Conservation (phyloP, 192 early-diverging fungal species). For the Entophlyctis helioformis region DNA sequence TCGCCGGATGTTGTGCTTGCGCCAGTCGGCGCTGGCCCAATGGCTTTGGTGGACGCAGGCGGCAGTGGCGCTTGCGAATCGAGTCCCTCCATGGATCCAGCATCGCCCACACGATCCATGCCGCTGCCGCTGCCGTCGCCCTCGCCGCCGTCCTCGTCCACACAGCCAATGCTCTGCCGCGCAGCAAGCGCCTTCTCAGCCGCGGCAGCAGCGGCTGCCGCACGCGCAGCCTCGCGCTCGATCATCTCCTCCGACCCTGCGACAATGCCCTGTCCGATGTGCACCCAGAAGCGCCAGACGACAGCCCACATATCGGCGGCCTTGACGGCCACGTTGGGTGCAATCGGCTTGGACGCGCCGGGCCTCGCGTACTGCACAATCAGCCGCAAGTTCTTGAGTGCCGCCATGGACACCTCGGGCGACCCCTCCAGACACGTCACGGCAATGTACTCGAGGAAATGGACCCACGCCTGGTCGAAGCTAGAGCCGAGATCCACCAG, state of each 20-base stretch:
- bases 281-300: constrained; percentile 58
- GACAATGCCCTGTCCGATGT: constrained; percentile 57
- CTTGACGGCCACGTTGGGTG: constrained; percentile 4
- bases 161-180: too few species aligned
- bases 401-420: constrained; percentile 66
- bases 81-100: too few species aligned
- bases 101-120: too few species aligned
- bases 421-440: constrained; percentile 51
- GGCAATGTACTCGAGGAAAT: constrained; percentile 64
- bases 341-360: neutral
- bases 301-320: constrained; percentile 39
- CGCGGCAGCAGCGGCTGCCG: neutral
- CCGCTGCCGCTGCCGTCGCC: too few species aligned
- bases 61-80: too few species aligned
- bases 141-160: neutral
- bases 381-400: constrained; percentile 54
- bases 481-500: constrained; percentile 43
- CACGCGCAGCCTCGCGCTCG: too few species aligned
- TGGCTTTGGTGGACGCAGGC: too few species aligned
- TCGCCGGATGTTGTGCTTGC: constrained; percentile 3
- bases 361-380: constrained; percentile 41
- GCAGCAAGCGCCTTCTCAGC: too few species aligned
- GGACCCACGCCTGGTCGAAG: constrained; percentile 56
- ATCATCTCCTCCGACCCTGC: constrained; percentile 17
- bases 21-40: too few species aligned